Evolutionary conservation across 2,329 filamentous ascomycete species (phyloP).

Genomic region (Cordyceps militaris): DNA sequence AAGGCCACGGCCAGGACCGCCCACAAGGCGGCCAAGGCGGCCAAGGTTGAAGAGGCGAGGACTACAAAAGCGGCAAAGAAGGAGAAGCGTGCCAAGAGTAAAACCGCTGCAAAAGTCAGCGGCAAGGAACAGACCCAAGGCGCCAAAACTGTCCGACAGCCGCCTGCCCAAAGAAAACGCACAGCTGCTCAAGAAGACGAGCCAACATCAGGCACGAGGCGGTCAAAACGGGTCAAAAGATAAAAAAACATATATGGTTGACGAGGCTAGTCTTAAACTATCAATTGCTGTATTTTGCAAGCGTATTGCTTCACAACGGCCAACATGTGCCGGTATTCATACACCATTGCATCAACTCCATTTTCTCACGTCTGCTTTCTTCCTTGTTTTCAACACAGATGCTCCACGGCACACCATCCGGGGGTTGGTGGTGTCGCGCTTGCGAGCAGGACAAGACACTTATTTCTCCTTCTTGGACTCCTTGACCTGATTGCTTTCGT

Average conservation of each 20-base stretch:
- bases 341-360: neutral
- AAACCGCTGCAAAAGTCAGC: no score
- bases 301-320: neutral
- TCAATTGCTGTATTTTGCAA: neutral
- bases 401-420: neutral
- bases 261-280: conserved; percentile 5
- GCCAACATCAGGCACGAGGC: neutral
- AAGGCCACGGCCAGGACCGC: neutral
- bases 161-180: no score
- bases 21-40: neutral
- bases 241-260: neutral
- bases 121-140: no score
- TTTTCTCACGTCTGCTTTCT: neutral
- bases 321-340: neutral
- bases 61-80: conserved; percentile 5
- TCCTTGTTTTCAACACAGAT: neutral
- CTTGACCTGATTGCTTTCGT: conserved; percentile 50
- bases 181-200: neutral
- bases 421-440: neutral
- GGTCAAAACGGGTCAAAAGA: conserved; percentile 10
- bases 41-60: neutral
- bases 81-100: neutral
- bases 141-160: no score
- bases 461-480: conserved; percentile 54
- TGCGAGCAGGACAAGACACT: neutral